A percentile compares a stretch with the other conserved stretches of the same genome.
These are phyloP conservation scores for Mucor plumbeus DNA, from an alignment of 371 early-diverging fungal species.

Conservation along the genomic window DNA sequence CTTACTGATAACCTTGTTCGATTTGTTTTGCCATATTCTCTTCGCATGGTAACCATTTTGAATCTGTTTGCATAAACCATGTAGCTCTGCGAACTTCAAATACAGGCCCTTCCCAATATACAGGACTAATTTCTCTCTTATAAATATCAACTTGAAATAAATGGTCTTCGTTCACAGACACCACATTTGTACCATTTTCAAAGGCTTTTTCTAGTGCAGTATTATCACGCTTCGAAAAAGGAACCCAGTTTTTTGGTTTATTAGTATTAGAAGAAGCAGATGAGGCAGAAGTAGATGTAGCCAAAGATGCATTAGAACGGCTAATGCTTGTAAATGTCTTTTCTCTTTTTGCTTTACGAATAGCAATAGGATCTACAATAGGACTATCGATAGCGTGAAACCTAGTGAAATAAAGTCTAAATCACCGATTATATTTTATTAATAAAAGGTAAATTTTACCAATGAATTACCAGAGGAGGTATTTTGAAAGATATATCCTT, in stretches of 20 bases:
- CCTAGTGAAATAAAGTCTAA: slow-evolving; percentile 17
- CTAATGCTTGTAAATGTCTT: slow-evolving; percentile 6
- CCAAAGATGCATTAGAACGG: neutral
- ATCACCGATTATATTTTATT: neutral
- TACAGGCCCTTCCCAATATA: slow-evolving; percentile 86
- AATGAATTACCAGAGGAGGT: slow-evolving; percentile 1
- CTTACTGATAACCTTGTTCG: slow-evolving; percentile 81
- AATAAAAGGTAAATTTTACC: neutral
- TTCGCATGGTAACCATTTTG: slow-evolving; percentile 80
- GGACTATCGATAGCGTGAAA: slow-evolving; percentile 40
- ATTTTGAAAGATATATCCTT: neutral
- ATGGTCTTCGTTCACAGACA: slow-evolving; percentile 75
- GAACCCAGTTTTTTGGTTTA: slow-evolving; percentile 54
- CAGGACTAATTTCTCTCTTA: slow-evolving; percentile 71
- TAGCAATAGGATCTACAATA: slow-evolving; percentile 33
- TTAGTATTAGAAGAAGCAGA: too few relatives aligned
- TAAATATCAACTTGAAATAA: slow-evolving; percentile 81
- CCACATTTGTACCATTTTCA: slow-evolving; percentile 18
- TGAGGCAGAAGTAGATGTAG: neutral
- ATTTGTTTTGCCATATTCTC: slow-evolving; percentile 79
- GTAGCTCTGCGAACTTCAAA: slow-evolving; percentile 82
- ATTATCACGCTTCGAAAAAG: slow-evolving; percentile 67
- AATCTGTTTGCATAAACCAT: slow-evolving; percentile 77
- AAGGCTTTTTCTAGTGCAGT: slow-evolving; percentile 63
- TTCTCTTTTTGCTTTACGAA: slow-evolving; percentile 26